phyloP scores from a whole-genome alignment of 2,329 filamentous ascomycete genomes.

The Cryphonectria nitschkei region DNA sequence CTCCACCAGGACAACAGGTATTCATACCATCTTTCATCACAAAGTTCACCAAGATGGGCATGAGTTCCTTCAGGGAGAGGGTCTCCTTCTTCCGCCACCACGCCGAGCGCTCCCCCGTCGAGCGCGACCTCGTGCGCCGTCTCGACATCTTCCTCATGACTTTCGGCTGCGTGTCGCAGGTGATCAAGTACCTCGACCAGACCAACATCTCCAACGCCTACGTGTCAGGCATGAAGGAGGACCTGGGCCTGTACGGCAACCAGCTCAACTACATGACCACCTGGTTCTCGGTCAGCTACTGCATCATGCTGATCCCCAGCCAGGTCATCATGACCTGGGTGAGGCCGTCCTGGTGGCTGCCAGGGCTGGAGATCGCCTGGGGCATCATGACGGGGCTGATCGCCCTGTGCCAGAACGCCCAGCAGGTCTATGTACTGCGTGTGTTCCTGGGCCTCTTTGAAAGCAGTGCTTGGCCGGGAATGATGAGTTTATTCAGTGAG shows the following conservation, averaged over 20 bases:
- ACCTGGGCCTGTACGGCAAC: constrained; percentile 38
- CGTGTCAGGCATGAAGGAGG: constrained; percentile 45
- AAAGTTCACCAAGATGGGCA: constrained; percentile 15
- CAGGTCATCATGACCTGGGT: constrained; percentile 44
- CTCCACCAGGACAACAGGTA: neutral
- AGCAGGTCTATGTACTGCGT: constrained; percentile 44
- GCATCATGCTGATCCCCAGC: constrained; percentile 42
- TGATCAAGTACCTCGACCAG: constrained; percentile 41
- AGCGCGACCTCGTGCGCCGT: constrained; percentile 39
- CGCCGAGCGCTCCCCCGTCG: constrained; percentile 36
- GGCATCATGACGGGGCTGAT: constrained; percentile 40
- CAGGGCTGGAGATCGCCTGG: constrained; percentile 41
- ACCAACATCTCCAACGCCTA: constrained; percentile 44
- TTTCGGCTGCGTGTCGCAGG: constrained; percentile 42
- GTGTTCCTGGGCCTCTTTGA: constrained; percentile 46
- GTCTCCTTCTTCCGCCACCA: constrained; percentile 21
- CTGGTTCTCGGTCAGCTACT: constrained; percentile 42
- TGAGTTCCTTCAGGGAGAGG: constrained; percentile 10
- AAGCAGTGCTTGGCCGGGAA: constrained; percentile 46
- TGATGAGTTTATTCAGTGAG: constrained; percentile 33
- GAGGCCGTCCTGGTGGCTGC: constrained; percentile 41
- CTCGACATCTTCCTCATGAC: constrained; percentile 42
- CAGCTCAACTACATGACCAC: constrained; percentile 38
- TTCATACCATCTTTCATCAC: neutral
- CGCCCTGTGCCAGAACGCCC: constrained; percentile 37